Evolutionary conservation across 2,329 filamentous ascomycete genomes (phyloP).

Genomic region (Calonectria hawksworthii): DNA sequence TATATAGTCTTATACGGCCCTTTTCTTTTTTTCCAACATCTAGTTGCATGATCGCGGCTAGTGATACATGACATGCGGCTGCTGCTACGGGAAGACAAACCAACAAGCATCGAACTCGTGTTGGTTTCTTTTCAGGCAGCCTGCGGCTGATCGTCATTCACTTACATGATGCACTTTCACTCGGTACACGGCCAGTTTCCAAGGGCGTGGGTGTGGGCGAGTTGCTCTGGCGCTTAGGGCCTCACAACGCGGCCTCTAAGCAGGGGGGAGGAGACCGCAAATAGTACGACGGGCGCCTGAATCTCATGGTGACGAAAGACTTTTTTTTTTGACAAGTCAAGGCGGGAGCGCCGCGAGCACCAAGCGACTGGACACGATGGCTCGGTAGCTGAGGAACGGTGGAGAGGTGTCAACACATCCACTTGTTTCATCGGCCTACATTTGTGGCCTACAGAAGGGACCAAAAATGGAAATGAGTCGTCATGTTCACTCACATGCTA

Average conservation of each 20-base stretch:
- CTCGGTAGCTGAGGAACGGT: background rate
- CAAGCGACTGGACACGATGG: slow-evolving; percentile 9
- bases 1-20: background rate
- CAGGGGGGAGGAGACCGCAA: background rate
- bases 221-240: slow-evolving; percentile 22
- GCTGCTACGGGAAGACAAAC: background rate
- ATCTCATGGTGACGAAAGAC: background rate
- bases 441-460: background rate
- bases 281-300: background rate
- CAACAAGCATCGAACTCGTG: background rate
- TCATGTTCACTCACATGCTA: background rate
- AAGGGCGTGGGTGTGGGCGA: background rate
- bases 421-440: background rate
- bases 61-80: background rate
- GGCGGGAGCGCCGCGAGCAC: background rate
- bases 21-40: background rate
- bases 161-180: background rate
- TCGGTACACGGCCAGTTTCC: background rate
- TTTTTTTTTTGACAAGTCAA: background rate
- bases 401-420: slow-evolving; percentile 2
- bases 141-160: background rate
- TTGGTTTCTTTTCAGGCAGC: background rate
- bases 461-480: background rate
- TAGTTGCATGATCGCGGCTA: background rate
- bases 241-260: slow-evolving; percentile 20